Evolutionary conservation across 1,284 basidiomycete genomes (phyloP), one percentile per base, ranked within the genome.

Genomic region (Fomitopsis palustris): DNA sequence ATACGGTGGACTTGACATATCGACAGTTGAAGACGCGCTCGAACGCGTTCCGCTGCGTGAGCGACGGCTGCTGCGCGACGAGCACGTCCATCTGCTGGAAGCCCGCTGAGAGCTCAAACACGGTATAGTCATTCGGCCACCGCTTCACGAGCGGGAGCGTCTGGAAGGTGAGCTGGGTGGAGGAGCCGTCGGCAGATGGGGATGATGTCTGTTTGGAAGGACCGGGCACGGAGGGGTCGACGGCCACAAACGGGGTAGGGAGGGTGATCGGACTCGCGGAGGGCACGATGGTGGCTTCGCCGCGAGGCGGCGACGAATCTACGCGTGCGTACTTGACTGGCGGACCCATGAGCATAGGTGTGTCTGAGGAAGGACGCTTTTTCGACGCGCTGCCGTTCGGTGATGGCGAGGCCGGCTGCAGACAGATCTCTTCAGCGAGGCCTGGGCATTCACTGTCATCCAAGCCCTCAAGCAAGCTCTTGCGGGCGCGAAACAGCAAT

Each of bases 91-190:
- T 85, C 57, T 72, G 64, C 37, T 72, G 75, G 70, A 88, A 86
- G 1, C 86, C 86, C 1, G 69, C 68, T 2, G 83, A 77, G 55
- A 88, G 75, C 67, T 88, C 85, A 55, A 76, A 78, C 16, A 88
- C 86, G 8, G 82, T 84, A 68, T 85, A 87, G 71, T 88, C 86
- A 66, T 87, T 86, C 43, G 86, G 86, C 86, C 86, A 88, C 14
- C 85, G 81, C 67, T 86, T 87, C 31, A 84, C 72, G 12, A 83
- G 83, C 2, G 82, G 80, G 65, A 83, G 80, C 0, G 80, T 76
- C 59, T 82, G 80, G 61, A 80, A 79, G 3, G 81, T 51, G 47
- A 51, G 49, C 49, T 52, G 31, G 9, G 49, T 52, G 25, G 45
- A 29, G n/a, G 49, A 3, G 31, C 49, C 31, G 27, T 33, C 31